A percentile compares a stretch with the other conserved stretches of the same genome.
Evolutionary conservation across 116 monocot genomes (phyloP).

Genomic region (Zostera marina): DNA sequence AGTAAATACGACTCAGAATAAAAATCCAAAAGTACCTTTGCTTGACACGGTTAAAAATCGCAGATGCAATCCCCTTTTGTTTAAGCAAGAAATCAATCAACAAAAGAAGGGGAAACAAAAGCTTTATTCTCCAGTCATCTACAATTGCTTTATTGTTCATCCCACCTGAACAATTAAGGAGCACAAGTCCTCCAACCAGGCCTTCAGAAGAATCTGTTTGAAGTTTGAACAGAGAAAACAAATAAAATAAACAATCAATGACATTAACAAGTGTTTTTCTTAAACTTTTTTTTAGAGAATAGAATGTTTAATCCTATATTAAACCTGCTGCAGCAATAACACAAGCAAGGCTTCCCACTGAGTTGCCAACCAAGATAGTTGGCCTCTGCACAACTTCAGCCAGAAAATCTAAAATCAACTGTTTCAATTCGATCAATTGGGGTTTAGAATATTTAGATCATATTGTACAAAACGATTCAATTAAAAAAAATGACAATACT

Average conservation of each 20-base stretch:
- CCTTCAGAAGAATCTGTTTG: constrained; percentile 35
- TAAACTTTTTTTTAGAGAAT: no score
- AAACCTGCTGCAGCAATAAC: constrained; percentile 88
- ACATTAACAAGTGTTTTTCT: background rate
- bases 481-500: background rate
- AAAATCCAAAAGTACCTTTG: constrained; percentile 24
- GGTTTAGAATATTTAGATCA: background rate
- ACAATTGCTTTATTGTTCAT: constrained; percentile 99
- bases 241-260: background rate
- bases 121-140: constrained; percentile 95
- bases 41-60: constrained; percentile 60
- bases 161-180: constrained; percentile 90
- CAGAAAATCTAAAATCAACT: constrained; percentile 95
- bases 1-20: background rate
- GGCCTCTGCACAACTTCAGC: constrained; percentile 64
- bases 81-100: constrained; percentile 68
- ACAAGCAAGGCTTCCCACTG: constrained; percentile 94
- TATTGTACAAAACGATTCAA: background rate
- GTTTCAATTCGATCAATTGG: constrained; percentile 2
- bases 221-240: background rate
- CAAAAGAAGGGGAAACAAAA: constrained; percentile 67
- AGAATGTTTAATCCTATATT: background rate
- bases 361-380: constrained; percentile 73
- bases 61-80: constrained; percentile 49
- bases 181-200: constrained; percentile 69